Evolutionary conservation across 352 stramenopile genomes (phyloP).

Genomic region (Pythium coloratum): DNA sequence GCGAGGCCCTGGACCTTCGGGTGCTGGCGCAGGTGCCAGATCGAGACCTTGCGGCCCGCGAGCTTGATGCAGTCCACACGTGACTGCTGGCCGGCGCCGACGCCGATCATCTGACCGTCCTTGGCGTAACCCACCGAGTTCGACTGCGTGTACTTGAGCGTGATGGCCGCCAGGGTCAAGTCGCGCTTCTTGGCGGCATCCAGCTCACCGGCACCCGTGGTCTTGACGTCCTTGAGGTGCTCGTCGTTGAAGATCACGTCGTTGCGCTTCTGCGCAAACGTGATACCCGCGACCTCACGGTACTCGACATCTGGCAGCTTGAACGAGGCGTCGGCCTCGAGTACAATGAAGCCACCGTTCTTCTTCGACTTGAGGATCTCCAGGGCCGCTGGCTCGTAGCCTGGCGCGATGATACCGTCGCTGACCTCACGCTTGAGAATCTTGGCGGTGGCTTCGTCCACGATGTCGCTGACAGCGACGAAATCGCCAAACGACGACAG

Average conservation of each 20-base stretch:
- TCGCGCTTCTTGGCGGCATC: constrained; percentile 94
- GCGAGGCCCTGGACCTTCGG: constrained; percentile 93
- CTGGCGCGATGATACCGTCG: constrained; percentile 99
- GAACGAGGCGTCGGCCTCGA: constrained; percentile 95
- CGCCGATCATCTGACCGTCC: constrained; percentile 99
- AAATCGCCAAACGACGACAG: constrained; percentile 99
- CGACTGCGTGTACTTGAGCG: constrained; percentile 99
- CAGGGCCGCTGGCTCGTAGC: constrained; percentile 97
- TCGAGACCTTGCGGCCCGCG: constrained; percentile 96
- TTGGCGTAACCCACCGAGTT: constrained; percentile 99
- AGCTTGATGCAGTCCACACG: constrained; percentile 99
- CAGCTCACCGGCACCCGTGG: constrained; percentile 81
- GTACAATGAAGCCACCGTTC: constrained; percentile 98
- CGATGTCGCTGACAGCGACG: constrained; percentile 96
- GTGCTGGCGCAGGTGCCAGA: constrained; percentile 99
- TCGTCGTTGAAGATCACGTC: constrained; percentile 93
- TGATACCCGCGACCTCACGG: constrained; percentile 97
- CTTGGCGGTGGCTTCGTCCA: constrained; percentile 98
- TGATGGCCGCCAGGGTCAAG: constrained; percentile 98
- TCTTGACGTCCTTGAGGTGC: constrained; percentile 94
- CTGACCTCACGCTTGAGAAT: constrained; percentile 99
- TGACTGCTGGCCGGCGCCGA: constrained; percentile 99
- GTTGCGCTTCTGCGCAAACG: constrained; percentile 98
- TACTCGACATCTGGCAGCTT: constrained; percentile 95
- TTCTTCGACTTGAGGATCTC: constrained; percentile 99